These are phyloP conservation scores for Dictyostelium citrinum DNA, from an alignment of 78 protist genomes.

Conservation along the genomic window DNA sequence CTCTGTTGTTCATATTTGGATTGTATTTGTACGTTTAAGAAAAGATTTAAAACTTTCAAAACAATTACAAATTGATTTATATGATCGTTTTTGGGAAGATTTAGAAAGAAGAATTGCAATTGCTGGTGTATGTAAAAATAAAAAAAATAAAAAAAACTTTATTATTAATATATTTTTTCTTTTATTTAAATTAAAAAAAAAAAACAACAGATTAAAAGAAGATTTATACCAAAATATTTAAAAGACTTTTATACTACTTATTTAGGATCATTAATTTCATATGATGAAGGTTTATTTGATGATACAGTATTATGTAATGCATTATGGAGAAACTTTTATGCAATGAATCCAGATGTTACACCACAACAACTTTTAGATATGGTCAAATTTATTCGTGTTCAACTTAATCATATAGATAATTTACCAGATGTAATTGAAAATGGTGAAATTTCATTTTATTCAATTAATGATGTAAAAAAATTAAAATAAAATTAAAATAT, in stretches of 20 bases:
- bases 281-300: slow-evolving; percentile 69
- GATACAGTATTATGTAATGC: slow-evolving; percentile 43
- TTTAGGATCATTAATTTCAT: slow-evolving; percentile 46
- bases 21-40: slow-evolving; percentile 54
- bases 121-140: slow-evolving; percentile 54
- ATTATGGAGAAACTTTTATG: slow-evolving; percentile 62
- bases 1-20: slow-evolving; percentile 39
- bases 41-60: slow-evolving; percentile 28
- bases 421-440: neutral
- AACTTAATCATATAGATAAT: slow-evolving; percentile 60
- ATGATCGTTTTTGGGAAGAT: slow-evolving; percentile 78
- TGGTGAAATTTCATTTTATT: slow-evolving; percentile 31
- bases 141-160: neutral
- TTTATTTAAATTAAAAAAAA: too few relatives aligned
- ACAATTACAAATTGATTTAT: slow-evolving; percentile 42
- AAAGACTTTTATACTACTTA: slow-evolving; percentile 59
- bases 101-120: slow-evolving; percentile 37
- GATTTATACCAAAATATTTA: slow-evolving; percentile 40
- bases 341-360: slow-evolving; percentile 10
- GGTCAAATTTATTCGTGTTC: slow-evolving; percentile 31
- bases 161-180: neutral
- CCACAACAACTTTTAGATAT: neutral
- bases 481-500: neutral
- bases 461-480: neutral
- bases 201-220: slow-evolving; percentile 57